Evolutionary conservation across 345 rosid genomes (phyloP), one percentile per base, ranked within the genome.

Genomic region (Dipteronia dyeriana): DNA sequence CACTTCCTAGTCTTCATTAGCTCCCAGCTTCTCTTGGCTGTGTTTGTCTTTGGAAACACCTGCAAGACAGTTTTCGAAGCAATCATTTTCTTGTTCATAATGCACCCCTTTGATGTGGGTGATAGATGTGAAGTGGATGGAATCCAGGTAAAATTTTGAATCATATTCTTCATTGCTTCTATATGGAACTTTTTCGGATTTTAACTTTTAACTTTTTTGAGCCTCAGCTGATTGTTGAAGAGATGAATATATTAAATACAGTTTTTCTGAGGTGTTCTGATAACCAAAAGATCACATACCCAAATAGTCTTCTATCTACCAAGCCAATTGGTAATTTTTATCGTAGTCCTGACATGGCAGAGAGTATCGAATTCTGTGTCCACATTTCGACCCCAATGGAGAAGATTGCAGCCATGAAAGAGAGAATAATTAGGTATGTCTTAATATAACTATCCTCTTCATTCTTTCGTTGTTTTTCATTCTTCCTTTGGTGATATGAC

Each of bases 211-310:
- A 29, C 45, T 60, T 72, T 6, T 26, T 79, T 69, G 75, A 34
- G 60, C 49, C 34, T 64, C 85, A 89, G 90, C 76, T 87, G 87
- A 62, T 54, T 11, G 92, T 87, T 1, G 87, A 87, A 70, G 92
- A 89, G 76, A 89, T 89, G 89, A 86, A 87, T 64, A 87, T 89
- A 80, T 80, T 87, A 68, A 86, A 86, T 4, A 89, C 89, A 9
- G 85, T 87, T 57, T 89, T 87, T 38, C 66, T 85, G 31, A 79
- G 84, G 78, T 14, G 34, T 59, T 8, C n/a, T 38, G 85, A 87
- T 54, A 74, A 88, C 76, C 89, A 85, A 61, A 84, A 89, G 82
- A 80, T 89, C 43, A 75, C 64, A 16, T 84, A 84, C 73, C 90
- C 89, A 17, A 87, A 89, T 64, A 75, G 75, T 43, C 64, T 84